Conservation (phyloP, 257 asterid genomes). For the Capsicum baccatum region DNA sequence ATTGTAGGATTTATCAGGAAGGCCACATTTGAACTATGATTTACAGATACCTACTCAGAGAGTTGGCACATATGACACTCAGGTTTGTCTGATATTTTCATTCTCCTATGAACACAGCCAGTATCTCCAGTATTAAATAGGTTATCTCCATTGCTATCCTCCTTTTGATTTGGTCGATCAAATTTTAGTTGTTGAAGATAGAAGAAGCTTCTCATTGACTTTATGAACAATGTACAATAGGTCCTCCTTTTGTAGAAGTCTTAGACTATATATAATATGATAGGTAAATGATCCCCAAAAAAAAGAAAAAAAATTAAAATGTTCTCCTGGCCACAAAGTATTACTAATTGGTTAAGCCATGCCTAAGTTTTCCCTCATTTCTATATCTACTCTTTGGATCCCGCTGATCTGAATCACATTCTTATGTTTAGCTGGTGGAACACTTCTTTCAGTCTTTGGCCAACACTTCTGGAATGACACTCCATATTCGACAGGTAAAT, state of each 20-base stretch:
- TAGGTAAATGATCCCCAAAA: neutral
- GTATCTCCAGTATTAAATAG: neutral
- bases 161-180: slow-evolving; percentile 12
- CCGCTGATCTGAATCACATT: neutral
- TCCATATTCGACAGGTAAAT: slow-evolving; percentile 89
- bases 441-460: slow-evolving; percentile 97
- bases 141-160: neutral
- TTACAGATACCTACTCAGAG: slow-evolving; percentile 82
- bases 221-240: neutral
- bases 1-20: slow-evolving; percentile 87
- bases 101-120: neutral
- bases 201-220: neutral
- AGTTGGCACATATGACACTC: slow-evolving; percentile 96
- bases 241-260: neutral
- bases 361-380: neutral
- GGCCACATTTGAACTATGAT: slow-evolving; percentile 90
- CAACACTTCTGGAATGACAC: slow-evolving; percentile 99
- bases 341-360: neutral
- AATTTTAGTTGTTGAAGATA: slow-evolving; percentile 6
- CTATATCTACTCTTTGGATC: neutral
- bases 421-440: slow-evolving; percentile 74
- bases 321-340: neutral
- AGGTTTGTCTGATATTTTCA: slow-evolving; percentile 47
- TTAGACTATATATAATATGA: neutral
- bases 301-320: neutral